Base-by-base conservation (phyloP, 768 basidiomycete genomes). In the Phlebiopsis flavidoalba region DNA sequence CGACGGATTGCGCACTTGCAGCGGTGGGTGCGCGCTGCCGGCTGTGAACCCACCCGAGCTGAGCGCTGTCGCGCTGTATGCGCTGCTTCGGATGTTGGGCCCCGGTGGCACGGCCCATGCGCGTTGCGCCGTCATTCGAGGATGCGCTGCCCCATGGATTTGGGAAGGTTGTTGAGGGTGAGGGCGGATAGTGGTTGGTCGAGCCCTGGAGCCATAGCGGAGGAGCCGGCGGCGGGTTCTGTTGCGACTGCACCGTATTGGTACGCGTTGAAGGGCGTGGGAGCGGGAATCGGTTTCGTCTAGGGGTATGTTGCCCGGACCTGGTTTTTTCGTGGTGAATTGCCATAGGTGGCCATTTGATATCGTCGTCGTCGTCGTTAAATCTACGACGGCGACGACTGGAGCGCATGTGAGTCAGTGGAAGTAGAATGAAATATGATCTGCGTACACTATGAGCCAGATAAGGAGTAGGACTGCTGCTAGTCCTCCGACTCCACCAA, bases 291-390 rank as follows among this genome's bases (percentile, higher is more conserved):
- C n/a, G 8, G 57, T 46, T 10, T 59, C 58, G 50, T 59, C 58
- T 10, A 51, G 22, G 6, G 37, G 49, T 24, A 51, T 46, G n/a
- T 6, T 22, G 51, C 37, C 52, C 6, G 43, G 24, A 21, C 57
- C 57, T 10, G 15, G 15, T 24, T 61, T 61, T n/a, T n/a, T 58
- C 57, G 10, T 45, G 51, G 11, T 57, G 45, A 40, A 36, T 59
- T 12, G 31, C 37, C 40, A 12, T 53, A 40, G 50, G 33, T 21
- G 58, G 47, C 58, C 58, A 51, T 31, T 55, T 55, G 11, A 55
- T 43, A 7, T 63, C 53, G 51, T 63, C 62, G 49, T 64, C 63
- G 55, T 64, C 66, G 59, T 66, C 66, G 17, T 54, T 59, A 45
- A 64, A 48, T 46, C 59, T 57, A 11, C 52, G 59, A 11, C 50